Percentiles rank a stretch among this genome's conserved stretches.
phyloP scores from a whole-genome alignment of 2,329 filamentous ascomycete genomes.

The Beauveria rudraprayagi region DNA sequence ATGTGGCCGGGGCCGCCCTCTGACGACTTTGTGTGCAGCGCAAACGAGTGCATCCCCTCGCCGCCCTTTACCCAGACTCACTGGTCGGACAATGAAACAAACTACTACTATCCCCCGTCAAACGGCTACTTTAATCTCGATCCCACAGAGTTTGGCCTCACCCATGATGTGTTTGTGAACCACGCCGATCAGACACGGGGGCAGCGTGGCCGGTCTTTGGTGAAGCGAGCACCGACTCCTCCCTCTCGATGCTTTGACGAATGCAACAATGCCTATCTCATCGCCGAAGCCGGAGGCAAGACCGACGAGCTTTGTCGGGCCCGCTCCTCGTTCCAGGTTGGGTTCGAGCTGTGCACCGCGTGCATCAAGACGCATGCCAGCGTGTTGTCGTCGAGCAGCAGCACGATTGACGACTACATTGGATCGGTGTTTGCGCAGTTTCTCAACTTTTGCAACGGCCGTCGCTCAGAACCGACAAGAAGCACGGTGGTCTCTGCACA shows the following conservation, averaged over 20 bases:
- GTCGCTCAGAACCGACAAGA: slow-evolving; percentile 13
- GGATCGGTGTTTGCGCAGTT: slow-evolving; percentile 34
- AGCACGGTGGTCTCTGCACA: background rate
- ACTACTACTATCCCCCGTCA: slow-evolving; percentile 44
- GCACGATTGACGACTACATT: slow-evolving; percentile 25
- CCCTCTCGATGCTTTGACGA: slow-evolving; percentile 42
- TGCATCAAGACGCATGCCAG: slow-evolving; percentile 31
- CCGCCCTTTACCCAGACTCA: slow-evolving; percentile 27
- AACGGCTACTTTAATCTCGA: slow-evolving; percentile 58
- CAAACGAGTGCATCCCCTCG: slow-evolving; percentile 35
- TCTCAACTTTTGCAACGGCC: slow-evolving; percentile 35
- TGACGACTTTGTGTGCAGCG: slow-evolving; percentile 39
- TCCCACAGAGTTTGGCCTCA: slow-evolving; percentile 52
- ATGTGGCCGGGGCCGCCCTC: slow-evolving; percentile 41
- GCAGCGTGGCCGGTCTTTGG: no score
- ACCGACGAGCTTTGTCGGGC: slow-evolving; percentile 33
- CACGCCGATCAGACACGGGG: background rate
- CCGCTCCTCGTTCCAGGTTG: slow-evolving; percentile 33
- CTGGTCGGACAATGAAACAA: slow-evolving; percentile 38
- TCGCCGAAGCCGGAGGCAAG: slow-evolving; percentile 42
- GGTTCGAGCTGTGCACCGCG: slow-evolving; percentile 28
- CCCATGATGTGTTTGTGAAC: slow-evolving; percentile 50
- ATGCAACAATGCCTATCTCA: slow-evolving; percentile 43
- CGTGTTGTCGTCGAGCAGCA: background rate
- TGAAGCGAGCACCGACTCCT: slow-evolving; percentile 2